phyloP scores from a whole-genome alignment of 1,139 yeast genomes.

The Kodamaea suecica region DNA sequence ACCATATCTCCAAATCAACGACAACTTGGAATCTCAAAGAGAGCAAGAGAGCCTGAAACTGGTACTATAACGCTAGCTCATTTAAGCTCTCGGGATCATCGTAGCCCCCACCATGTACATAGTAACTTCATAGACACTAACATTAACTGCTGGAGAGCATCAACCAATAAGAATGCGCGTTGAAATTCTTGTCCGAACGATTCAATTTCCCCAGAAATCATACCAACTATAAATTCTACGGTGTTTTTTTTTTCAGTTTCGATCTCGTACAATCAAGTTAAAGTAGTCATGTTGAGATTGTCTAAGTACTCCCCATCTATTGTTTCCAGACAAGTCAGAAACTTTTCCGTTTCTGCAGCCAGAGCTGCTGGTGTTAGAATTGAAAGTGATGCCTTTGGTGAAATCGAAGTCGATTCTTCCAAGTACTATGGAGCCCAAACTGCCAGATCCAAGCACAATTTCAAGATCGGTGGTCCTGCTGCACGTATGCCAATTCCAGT shows the following conservation, averaged over 20 bases:
- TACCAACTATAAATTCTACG: no score
- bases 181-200: background rate
- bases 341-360: slow-evolving; percentile 29
- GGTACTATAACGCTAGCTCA: no score
- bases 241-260: no score
- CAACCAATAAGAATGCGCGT: background rate
- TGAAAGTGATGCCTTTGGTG: slow-evolving; percentile 96
- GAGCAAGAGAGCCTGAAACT: no score
- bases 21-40: no score
- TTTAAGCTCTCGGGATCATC: no score
- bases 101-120: no score
- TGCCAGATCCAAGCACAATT: slow-evolving; percentile 87
- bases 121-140: no score
- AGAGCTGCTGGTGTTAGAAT: slow-evolving; percentile 46
- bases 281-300: slow-evolving; percentile 29
- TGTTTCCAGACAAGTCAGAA: slow-evolving; percentile 17
- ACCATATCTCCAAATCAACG: no score
- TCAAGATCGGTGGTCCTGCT: slow-evolving; percentile 90
- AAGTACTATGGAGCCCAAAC: slow-evolving; percentile 99
- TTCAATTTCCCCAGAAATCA: background rate
- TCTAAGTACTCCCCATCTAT: slow-evolving; percentile 16
- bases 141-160: no score
- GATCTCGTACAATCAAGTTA: no score
- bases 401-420: slow-evolving; percentile 79
- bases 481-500: slow-evolving; percentile 91